Percentiles rank a stretch among this genome's conserved stretches.
These are phyloP conservation scores for Echinosophora koreensis DNA, from an alignment of 306 rosid genomes.

Conservation along the genomic window DNA sequence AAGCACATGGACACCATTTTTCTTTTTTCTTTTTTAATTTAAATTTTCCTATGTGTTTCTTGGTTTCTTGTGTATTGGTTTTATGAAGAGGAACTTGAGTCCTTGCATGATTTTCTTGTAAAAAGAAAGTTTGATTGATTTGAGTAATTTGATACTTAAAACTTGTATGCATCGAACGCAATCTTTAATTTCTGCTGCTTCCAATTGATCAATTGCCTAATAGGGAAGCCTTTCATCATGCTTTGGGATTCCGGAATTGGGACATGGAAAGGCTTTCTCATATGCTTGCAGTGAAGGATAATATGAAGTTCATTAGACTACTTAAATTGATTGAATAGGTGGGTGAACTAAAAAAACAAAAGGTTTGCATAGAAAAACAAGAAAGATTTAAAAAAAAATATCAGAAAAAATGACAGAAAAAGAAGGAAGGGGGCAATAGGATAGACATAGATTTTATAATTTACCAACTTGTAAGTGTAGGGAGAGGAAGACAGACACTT, in stretches of 20 bases:
- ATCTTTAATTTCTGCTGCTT: background rate
- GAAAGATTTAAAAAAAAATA: too few relatives aligned
- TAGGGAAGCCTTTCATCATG: background rate
- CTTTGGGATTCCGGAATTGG: background rate
- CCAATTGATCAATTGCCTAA: background rate
- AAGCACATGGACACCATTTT: background rate
- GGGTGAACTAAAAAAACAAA: too few relatives aligned
- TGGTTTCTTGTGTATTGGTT: background rate
- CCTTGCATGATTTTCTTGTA: slow-evolving; percentile 2
- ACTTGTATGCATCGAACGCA: background rate
- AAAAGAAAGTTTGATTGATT: slow-evolving; percentile 11
- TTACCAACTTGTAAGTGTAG: too few relatives aligned
- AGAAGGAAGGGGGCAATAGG: too few relatives aligned
- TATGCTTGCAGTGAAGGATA: background rate
- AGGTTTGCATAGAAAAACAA: too few relatives aligned
- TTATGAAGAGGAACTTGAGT: background rate
- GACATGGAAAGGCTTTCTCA: slow-evolving; percentile 6
- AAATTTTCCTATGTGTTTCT: slow-evolving; percentile 15
- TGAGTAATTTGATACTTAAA: slow-evolving; percentile 14
- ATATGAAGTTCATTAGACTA: too few relatives aligned
- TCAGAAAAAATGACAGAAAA: too few relatives aligned
- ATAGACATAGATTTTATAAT: too few relatives aligned
- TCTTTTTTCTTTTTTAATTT: background rate
- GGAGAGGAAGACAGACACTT: too few relatives aligned
- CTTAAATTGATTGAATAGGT: too few relatives aligned